Evolutionary conservation across 2,329 filamentous ascomycete species (phyloP).

Genomic region (Hymenoscyphus albidus): DNA sequence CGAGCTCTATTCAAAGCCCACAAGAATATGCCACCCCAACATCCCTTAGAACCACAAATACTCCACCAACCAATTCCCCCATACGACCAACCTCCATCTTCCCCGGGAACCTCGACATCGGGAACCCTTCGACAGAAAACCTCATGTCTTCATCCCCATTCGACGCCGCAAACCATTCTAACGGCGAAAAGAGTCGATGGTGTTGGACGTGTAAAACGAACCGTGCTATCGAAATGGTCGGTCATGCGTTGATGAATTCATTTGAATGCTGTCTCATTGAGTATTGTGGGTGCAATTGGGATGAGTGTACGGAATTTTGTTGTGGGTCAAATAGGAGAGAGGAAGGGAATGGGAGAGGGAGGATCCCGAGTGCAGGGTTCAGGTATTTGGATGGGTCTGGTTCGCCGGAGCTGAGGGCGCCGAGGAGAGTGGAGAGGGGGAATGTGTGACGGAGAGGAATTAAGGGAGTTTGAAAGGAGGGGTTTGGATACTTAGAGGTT

Average conservation of each 20-base stretch:
- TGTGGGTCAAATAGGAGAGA: background rate
- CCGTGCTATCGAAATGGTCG: constrained; percentile 22
- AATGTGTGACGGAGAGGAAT: background rate
- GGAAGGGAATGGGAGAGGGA: background rate
- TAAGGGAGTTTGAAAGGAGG: background rate
- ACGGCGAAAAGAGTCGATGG: constrained; percentile 7
- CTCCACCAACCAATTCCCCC: background rate
- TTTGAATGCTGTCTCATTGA: constrained; percentile 24
- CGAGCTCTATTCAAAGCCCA: background rate
- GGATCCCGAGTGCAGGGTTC: background rate
- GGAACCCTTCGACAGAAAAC: constrained; percentile 17
- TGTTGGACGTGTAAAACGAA: constrained; percentile 31
- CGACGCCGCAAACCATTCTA: background rate
- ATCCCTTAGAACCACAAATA: background rate
- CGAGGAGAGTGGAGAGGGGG: constrained; percentile 2
- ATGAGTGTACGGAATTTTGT: constrained; percentile 13
- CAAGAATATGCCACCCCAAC: background rate
- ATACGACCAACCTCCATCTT: background rate
- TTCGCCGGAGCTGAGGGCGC: background rate
- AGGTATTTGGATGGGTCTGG: constrained; percentile 1
- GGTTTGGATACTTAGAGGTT: background rate
- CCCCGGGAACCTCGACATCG: background rate
- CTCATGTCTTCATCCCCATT: constrained; percentile 20
- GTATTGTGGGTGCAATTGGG: constrained; percentile 29
- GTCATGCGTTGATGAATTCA: constrained; percentile 22